Conservation (phyloP, 768 basidiomycete species). For the Trametes meyenii region DNA sequence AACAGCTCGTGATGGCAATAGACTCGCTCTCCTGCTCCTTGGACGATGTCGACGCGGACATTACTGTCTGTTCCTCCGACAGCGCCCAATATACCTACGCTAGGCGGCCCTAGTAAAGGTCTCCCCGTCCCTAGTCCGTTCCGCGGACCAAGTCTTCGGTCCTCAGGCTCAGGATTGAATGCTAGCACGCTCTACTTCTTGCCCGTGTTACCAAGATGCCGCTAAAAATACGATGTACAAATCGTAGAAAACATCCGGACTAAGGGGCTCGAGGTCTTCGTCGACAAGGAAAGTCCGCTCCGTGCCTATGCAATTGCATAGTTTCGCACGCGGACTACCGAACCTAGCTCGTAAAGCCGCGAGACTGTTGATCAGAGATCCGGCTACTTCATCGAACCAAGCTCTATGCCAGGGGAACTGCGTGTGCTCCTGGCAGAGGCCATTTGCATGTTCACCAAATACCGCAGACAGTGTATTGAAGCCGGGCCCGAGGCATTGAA, state of each 20-base stretch:
- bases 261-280: neutral
- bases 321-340: neutral
- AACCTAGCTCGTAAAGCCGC: neutral
- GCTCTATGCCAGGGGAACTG: neutral
- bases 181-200: neutral
- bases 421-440: neutral
- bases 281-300: neutral
- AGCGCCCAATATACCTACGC: constrained; percentile 7
- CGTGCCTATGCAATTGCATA: neutral
- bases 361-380: neutral
- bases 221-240: constrained; percentile 23
- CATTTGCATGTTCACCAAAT: neutral
- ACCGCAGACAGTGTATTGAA: neutral
- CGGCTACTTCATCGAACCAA: neutral
- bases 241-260: neutral
- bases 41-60: constrained; percentile 34
- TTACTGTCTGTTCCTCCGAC: constrained; percentile 10
- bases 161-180: too few relatives aligned
- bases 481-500: neutral
- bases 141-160: too few relatives aligned
- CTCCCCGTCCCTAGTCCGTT: constrained; percentile 7
- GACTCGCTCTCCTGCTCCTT: neutral
- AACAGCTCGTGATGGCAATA: neutral
- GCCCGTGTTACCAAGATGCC: constrained; percentile 20
- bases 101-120: constrained; percentile 13